Evolutionary conservation across 2,329 filamentous ascomycete species (phyloP).

Genomic region (Botrytis paeoniae): DNA sequence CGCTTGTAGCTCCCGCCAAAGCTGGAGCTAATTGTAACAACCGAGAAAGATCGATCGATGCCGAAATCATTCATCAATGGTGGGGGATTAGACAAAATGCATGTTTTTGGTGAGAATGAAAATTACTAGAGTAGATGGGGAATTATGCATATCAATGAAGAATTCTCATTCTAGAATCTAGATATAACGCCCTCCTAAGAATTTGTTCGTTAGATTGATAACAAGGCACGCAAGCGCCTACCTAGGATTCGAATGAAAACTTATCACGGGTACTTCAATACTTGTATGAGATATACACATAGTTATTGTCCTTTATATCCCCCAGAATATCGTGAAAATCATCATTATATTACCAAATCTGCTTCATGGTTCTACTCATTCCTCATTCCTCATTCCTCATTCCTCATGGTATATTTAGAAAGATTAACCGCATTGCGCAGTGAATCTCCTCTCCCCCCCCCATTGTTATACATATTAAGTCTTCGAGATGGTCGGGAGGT

Average conservation of each 20-base stretch:
- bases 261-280: background rate
- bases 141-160: background rate
- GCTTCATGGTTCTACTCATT: background rate
- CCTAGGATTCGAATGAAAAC: background rate
- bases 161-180: background rate
- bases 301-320: background rate
- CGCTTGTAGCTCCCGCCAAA: background rate
- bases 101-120: background rate
- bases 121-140: background rate
- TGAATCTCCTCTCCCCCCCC: background rate
- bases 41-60: background rate
- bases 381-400: background rate
- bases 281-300: background rate
- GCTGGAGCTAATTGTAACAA: background rate
- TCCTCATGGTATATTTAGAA: background rate
- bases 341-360: background rate
- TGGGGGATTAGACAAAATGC: background rate
- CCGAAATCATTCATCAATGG: background rate
- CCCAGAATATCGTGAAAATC: background rate
- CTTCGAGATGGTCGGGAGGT: background rate
- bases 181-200: background rate
- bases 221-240: background rate
- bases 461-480: slow-evolving; percentile 1
- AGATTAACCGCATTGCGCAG: background rate
- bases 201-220: background rate